These are phyloP conservation scores for Chrysosporium queenslandicum DNA, from an alignment of 2,329 filamentous ascomycete genomes.

Conservation along the genomic window DNA sequence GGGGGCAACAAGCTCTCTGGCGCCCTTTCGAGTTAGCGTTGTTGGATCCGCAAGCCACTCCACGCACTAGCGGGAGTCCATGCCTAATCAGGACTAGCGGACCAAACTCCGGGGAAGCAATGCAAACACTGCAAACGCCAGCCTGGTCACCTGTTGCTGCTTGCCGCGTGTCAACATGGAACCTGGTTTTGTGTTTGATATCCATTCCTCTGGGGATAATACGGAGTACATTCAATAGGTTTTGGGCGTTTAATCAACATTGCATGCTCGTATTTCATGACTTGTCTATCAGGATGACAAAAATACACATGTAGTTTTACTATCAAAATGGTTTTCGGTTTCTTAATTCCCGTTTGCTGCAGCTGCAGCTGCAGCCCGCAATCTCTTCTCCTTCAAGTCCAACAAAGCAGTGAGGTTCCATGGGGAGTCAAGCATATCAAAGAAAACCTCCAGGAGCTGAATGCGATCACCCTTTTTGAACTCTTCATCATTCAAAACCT, in stretches of 20 bases:
- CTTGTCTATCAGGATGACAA: neutral
- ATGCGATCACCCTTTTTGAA: constrained; percentile 14
- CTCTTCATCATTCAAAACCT: constrained; percentile 13
- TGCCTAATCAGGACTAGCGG: neutral
- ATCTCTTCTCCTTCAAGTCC: constrained; percentile 14
- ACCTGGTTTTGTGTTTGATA: too few species aligned
- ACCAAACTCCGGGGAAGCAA: neutral
- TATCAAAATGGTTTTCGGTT: neutral
- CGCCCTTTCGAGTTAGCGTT: constrained; percentile 4
- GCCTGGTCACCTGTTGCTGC: too few species aligned
- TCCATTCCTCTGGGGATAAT: too few species aligned
- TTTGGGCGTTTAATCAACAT: neutral
- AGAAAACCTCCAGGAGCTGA: constrained; percentile 16
- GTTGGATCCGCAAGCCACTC: constrained; percentile 4
- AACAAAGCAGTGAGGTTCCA: constrained; percentile 16
- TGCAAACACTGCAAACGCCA: constrained; percentile 3
- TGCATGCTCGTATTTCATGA: neutral
- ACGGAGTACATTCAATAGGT: neutral
- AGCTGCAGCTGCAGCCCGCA: constrained; percentile 9
- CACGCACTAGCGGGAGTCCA: constrained; percentile 4
- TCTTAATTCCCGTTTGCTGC: constrained; percentile 2
- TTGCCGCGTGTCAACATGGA: too few species aligned
- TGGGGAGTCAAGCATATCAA: constrained; percentile 17
- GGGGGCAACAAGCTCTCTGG: constrained; percentile 2
- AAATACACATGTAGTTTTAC: neutral